phyloP scores from a whole-genome alignment of 2,329 filamentous ascomycete genomes.

The Didymella keratinophila region DNA sequence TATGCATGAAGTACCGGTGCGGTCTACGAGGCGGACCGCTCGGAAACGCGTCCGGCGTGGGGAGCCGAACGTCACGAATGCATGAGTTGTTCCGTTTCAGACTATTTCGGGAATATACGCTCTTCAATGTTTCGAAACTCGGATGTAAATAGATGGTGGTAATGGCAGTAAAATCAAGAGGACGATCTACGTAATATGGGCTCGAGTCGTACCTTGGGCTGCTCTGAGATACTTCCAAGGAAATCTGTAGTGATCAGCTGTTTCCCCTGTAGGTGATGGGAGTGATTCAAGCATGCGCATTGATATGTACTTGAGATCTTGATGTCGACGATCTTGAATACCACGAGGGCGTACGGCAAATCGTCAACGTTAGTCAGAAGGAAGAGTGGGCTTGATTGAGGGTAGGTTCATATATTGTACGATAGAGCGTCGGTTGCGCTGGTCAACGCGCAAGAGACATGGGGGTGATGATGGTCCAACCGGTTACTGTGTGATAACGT shows the following conservation, averaged over 20 bases:
- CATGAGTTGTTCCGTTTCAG: slow-evolving; percentile 7
- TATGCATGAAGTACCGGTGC: slow-evolving; percentile 9
- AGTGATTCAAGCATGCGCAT: too few relatives aligned
- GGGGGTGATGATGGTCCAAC: background rate
- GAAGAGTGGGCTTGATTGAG: background rate
- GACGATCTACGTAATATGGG: too few relatives aligned
- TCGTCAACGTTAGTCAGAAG: background rate
- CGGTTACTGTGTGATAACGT: background rate
- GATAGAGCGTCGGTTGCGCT: background rate
- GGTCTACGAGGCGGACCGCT: background rate
- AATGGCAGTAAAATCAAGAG: too few relatives aligned
- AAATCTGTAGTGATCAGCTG: too few relatives aligned
- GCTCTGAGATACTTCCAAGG: too few relatives aligned
- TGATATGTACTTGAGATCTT: too few relatives aligned
- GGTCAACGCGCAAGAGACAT: background rate
- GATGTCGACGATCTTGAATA: too few relatives aligned
- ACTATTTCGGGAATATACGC: slow-evolving; percentile 1
- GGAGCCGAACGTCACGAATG: slow-evolving; percentile 20
- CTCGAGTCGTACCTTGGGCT: too few relatives aligned
- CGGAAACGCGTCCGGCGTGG: slow-evolving; percentile 7
- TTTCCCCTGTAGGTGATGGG: too few relatives aligned
- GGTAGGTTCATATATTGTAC: background rate
- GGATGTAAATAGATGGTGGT: too few relatives aligned
- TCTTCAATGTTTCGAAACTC: too few relatives aligned
- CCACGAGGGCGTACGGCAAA: too few relatives aligned